Base-by-base conservation (phyloP, 805 yeast genomes). In the Kodamaea hsintzibuensis region DNA sequence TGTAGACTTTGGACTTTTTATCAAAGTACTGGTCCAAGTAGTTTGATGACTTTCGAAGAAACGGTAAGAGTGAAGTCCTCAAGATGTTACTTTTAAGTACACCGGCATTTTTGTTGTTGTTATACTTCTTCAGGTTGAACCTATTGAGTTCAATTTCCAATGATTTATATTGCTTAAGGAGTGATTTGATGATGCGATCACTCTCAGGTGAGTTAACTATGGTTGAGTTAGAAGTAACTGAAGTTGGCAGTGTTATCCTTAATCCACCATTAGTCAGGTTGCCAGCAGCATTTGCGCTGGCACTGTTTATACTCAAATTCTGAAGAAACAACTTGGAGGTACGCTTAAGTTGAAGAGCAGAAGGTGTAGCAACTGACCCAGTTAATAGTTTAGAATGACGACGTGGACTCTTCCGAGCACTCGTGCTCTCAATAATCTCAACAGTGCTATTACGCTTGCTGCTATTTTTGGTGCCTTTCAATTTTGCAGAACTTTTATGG, bases 51-150 rank as follows among this genome's bases (percentile, higher is more conserved):
- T 63, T 60, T 51, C 83, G 63, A 14, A 80, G 62, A 56, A 75
- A 77, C 16, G 82, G 82, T 25, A 82, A 64, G 17, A 82, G 64
- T 3, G 76, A 66, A 1, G 82, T 73, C 39, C 86, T 66, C 30
- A 82, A 64, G 12, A 82, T 68, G 61, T 82, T 82, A 2, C 80
- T 66, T 57, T 77, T 76, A n/a, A 67, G 55, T 4, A 75, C 65
- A 8, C 73, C 71, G 51, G 69, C 68, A 40, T 54, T 52, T 33
- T 56, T 55, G 45, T 22, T 52, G 52, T 49, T 38, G 51, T 58
- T 58, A 51, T 53, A 58, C 47, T 73, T 69, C 48, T 68, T 69
- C 6, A 78, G 67, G 46, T 67, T 69, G 61, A 81, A 82, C 59
- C 79, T 81, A 42, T 63, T 61, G 50, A 79, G 65, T 3, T 77